These are phyloP conservation scores for Xerocomus cyaneibrunnescens DNA, from an alignment of 1,284 basidiomycete genomes.

Conservation along the genomic window DNA sequence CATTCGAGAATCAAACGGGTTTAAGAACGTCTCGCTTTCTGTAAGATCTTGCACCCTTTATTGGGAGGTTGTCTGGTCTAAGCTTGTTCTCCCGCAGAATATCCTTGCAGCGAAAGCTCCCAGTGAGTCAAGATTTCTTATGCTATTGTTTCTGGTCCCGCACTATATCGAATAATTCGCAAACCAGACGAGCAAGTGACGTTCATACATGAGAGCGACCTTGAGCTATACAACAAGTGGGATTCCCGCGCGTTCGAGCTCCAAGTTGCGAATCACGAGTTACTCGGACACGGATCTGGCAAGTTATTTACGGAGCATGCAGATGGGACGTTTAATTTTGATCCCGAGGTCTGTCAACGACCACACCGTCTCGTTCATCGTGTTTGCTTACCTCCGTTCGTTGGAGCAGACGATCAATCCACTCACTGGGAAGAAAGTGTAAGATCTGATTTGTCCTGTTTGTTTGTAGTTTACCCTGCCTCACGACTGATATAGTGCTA, in stretches of 20 bases:
- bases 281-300: constrained; percentile 78
- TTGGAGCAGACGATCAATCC: constrained; percentile 68
- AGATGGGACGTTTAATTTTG: constrained; percentile 79
- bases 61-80: not conserved
- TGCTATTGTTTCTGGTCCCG: not conserved
- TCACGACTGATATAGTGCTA: constrained; percentile 42
- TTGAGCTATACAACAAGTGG: constrained; percentile 72
- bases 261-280: constrained; percentile 84
- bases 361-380: not conserved
- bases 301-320: constrained; percentile 75
- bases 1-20: constrained; percentile 74
- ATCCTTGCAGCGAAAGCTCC: constrained; percentile 84
- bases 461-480: not conserved
- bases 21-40: constrained; percentile 81
- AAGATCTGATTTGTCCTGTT: constrained; percentile 21
- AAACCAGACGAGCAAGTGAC: constrained; percentile 68
- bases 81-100: constrained; percentile 45
- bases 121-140: constrained; percentile 41
- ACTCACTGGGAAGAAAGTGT: constrained; percentile 79
- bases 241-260: constrained; percentile 76
- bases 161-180: too few species aligned
- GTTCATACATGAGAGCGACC: constrained; percentile 75
- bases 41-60: constrained; percentile 38
- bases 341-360: constrained; percentile 53
- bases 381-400: constrained; percentile 1